Evolutionary conservation across 768 basidiomycete species (phyloP).

Genomic region (Fistulinella prunicolor): DNA sequence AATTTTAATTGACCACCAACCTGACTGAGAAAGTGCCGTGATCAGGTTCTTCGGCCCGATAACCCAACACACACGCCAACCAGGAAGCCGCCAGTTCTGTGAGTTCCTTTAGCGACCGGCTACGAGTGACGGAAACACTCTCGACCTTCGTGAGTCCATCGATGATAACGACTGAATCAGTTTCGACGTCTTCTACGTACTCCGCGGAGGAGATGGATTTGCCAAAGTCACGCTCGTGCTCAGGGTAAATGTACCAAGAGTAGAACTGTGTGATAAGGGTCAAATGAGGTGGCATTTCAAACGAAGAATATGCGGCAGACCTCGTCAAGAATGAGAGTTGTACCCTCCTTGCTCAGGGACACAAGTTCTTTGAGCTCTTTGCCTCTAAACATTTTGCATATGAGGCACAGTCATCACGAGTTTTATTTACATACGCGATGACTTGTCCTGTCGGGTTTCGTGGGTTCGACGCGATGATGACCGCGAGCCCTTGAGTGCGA

Average conservation of each 20-base stretch:
- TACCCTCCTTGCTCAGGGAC: slow-evolving; percentile 65
- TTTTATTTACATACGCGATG: slow-evolving; percentile 45
- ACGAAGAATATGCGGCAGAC: slow-evolving; percentile 35
- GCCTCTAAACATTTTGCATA: slow-evolving; percentile 44
- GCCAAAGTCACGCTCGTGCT: slow-evolving; percentile 68
- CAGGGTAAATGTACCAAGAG: slow-evolving; percentile 93
- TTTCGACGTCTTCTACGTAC: slow-evolving; percentile 84
- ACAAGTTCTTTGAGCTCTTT: slow-evolving; percentile 82
- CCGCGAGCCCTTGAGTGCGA: slow-evolving; percentile 75
- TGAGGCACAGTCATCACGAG: slow-evolving; percentile 7
- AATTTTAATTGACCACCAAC: slow-evolving; percentile 29
- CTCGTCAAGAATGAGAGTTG: slow-evolving; percentile 84
- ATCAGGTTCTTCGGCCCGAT: slow-evolving; percentile 86
- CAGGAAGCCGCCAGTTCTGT: slow-evolving; percentile 93
- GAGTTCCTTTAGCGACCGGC: slow-evolving; percentile 11
- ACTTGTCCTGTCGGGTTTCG: slow-evolving; percentile 96
- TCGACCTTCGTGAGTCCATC: slow-evolving; percentile 88
- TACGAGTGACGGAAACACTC: not conserved
- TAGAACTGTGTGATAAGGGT: slow-evolving; percentile 63
- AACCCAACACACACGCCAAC: slow-evolving; percentile 95
- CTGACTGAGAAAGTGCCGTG: slow-evolving; percentile 88
- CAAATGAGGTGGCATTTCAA: not conserved
- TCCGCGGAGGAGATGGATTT: slow-evolving; percentile 78
- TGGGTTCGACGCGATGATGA: slow-evolving; percentile 90
- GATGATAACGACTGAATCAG: slow-evolving; percentile 80